Evolutionary conservation across 768 basidiomycete species (phyloP), one percentile per base, ranked within the genome.

Genomic region (Pleurotus platypus): DNA sequence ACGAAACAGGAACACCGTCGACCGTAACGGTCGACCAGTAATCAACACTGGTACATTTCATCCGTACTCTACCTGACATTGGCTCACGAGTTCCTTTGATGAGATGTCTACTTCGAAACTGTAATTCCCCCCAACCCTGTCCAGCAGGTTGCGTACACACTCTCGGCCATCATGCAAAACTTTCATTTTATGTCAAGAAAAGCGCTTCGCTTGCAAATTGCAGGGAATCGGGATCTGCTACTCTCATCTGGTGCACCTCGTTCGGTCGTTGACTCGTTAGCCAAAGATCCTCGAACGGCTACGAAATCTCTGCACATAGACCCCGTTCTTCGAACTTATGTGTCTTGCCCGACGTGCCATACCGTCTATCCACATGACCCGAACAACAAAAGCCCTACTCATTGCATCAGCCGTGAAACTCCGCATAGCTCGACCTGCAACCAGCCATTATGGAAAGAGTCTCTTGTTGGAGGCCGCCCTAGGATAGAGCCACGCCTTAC

Each of bases 331-430:
- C 51, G 45, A 0, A 49, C 57, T 12, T 69, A 61, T 55, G 4
- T 70, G 0, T 60, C 47, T 18, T 73, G 71, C 46, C 62, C 64
- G 4, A 45, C 2, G 0, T 73, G 70, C 51, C 64, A 63, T 46
- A 50, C 45, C 5, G 43, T 70, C 1, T 65, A 62, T 43, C 61
- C 64, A 7, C 58, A 62, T 42, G n/a, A 46, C 13, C 46, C 64
- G 0, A 48, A 48, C 15, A 20, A 46, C 22, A 16, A 58, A 22
- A 58, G 20, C 30, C 60, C 53, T 7, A 51, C 42, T 55, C 47
- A 20, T 2, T 48, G 47, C 24, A 20, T 5, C 5, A 22, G 15
- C 47, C 9, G 27, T 18, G 47, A 48, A 26, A 48, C 47, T 5
- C 16, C 8, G 20, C 15, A 15, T 5, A 48, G 47, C 27, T 18